Conservation (phyloP, 2,329 filamentous ascomycete genomes). For the Paecilomyces sp. region DNA sequence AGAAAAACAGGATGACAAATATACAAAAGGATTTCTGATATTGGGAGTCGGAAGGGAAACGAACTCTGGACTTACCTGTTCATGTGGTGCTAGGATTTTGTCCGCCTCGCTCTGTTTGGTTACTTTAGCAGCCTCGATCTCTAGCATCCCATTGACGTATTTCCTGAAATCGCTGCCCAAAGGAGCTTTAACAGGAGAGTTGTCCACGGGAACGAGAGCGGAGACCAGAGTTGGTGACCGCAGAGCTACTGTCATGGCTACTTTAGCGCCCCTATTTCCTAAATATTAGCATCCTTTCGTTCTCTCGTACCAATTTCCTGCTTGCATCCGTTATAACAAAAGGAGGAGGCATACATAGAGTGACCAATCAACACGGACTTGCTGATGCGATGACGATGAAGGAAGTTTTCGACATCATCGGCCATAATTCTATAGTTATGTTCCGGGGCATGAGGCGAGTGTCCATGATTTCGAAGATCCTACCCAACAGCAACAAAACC, state of each 20-base stretch:
- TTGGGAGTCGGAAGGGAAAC: background rate
- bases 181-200: conserved; percentile 76
- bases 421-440: conserved; percentile 83
- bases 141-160: conserved; percentile 79
- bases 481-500: conserved; percentile 22
- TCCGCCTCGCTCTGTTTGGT: conserved; percentile 72
- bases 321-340: background rate
- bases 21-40: conserved; percentile 4
- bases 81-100: conserved; percentile 66
- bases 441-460: conserved; percentile 66
- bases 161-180: conserved; percentile 67
- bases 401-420: conserved; percentile 72
- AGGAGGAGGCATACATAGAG: conserved; percentile 61
- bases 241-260: conserved; percentile 80
- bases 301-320: background rate
- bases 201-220: conserved; percentile 78
- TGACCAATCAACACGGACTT: conserved; percentile 79
- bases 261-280: conserved; percentile 69
- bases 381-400: conserved; percentile 61
- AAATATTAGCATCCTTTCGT: background rate
- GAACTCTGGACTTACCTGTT: conserved; percentile 45
- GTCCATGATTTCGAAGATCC: conserved; percentile 91
- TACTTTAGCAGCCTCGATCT: conserved; percentile 63
- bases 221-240: conserved; percentile 59
- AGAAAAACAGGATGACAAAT: background rate